These are phyloP conservation scores for Punica granatum DNA, from an alignment of 345 rosid genomes.

Conservation along the genomic window DNA sequence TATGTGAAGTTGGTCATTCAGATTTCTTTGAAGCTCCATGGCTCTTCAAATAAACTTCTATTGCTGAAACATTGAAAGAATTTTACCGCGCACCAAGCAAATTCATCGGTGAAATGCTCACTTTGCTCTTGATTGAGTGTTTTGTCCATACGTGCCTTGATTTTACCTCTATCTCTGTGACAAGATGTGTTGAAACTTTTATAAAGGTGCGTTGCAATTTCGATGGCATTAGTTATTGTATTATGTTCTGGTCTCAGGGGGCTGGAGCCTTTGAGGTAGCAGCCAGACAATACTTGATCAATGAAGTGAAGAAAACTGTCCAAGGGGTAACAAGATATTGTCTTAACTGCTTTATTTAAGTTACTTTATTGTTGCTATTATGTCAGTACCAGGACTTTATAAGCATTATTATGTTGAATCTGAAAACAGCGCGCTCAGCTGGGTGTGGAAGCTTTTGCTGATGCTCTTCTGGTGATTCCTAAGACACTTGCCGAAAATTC, in stretches of 20 bases:
- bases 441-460: conserved; percentile 95
- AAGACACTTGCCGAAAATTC: conserved; percentile 96
- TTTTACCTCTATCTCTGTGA: too few relatives aligned
- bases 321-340: conserved; percentile 55
- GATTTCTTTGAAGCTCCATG: too few relatives aligned
- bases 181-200: too few relatives aligned
- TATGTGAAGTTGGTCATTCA: too few relatives aligned
- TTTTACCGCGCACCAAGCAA: too few relatives aligned
- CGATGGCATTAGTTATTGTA: not conserved
- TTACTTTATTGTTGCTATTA: not conserved
- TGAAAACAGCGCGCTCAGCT: conserved; percentile 85
- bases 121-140: too few relatives aligned
- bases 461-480: conserved; percentile 95
- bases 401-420: conserved; percentile 10
- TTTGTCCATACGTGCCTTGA: too few relatives aligned
- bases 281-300: conserved; percentile 75
- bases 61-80: too few relatives aligned
- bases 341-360: not conserved
- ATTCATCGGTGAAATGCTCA: too few relatives aligned
- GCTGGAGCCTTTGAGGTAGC: conserved; percentile 99
- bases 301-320: conserved; percentile 86
- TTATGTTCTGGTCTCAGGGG: conserved; percentile 38
- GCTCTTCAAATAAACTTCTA: too few relatives aligned
- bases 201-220: too few relatives aligned
- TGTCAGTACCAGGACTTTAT: not conserved